These are phyloP conservation scores for Cladorrhinum sp. DNA, from an alignment of 2,329 filamentous ascomycete species.

Conservation along the genomic window DNA sequence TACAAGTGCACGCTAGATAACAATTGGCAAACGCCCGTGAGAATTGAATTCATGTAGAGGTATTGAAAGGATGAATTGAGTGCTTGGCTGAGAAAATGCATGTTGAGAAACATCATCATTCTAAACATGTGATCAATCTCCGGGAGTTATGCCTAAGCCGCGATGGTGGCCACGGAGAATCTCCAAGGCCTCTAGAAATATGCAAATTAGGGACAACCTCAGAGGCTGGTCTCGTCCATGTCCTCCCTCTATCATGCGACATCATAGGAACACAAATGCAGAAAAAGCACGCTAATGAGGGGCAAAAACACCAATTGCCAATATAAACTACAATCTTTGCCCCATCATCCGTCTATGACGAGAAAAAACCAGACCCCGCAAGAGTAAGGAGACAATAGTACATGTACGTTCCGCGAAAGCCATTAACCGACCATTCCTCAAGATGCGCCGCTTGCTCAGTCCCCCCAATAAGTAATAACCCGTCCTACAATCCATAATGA, in stretches of 20 bases:
- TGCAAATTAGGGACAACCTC: too few species aligned
- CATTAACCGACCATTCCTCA: constrained; percentile 27
- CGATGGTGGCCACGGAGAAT: too few species aligned
- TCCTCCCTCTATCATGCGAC: not conserved
- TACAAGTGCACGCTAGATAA: too few species aligned
- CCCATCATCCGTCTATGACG: constrained; percentile 47
- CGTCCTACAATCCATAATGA: constrained; percentile 10
- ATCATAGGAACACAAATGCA: not conserved
- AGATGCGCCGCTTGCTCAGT: constrained; percentile 25
- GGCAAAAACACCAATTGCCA: constrained; percentile 30
- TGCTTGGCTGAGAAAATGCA: too few species aligned
- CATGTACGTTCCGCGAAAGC: constrained; percentile 39
- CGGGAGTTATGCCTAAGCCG: too few species aligned
- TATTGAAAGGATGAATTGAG: too few species aligned
- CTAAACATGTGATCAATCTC: too few species aligned
- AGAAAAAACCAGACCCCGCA: constrained; percentile 36
- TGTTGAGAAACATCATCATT: too few species aligned
- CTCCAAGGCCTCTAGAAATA: not conserved
- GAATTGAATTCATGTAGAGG: too few species aligned
- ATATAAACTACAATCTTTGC: constrained; percentile 43
- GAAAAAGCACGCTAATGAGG: constrained; percentile 9
- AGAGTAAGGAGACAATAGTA: constrained; percentile 50
- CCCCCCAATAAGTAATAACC: constrained; percentile 16
- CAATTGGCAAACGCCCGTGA: too few species aligned
- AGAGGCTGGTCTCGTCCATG: too few species aligned